These are phyloP conservation scores for Saccharomyces hybrid DNA, from an alignment of 1,139 yeast genomes.

Conservation along the genomic window DNA sequence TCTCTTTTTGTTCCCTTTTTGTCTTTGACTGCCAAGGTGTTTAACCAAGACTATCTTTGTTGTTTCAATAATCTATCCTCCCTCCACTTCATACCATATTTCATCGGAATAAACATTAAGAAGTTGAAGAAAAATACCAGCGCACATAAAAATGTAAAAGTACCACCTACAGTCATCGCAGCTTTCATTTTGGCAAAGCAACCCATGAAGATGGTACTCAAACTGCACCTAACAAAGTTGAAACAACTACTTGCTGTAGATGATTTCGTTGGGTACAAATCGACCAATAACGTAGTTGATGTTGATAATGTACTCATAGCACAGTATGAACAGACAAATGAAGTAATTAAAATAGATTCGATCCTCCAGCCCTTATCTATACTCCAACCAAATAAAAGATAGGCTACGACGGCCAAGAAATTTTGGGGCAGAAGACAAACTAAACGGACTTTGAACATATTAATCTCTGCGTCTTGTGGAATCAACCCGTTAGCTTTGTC, in stretches of 20 bases:
- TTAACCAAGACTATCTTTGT: constrained; percentile 10
- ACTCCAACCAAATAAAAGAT: constrained; percentile 66
- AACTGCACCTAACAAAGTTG: constrained; percentile 53
- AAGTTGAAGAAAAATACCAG: constrained; percentile 24
- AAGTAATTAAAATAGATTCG: constrained; percentile 49
- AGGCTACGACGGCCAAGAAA: constrained; percentile 34
- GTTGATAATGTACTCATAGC: constrained; percentile 46
- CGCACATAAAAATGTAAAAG: constrained; percentile 49
- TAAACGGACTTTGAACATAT: constrained; percentile 45
- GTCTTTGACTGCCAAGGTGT: background rate
- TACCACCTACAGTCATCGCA: constrained; percentile 53
- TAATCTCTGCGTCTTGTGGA: constrained; percentile 31
- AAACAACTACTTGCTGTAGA: constrained; percentile 57
- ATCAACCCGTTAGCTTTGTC: constrained; percentile 22
- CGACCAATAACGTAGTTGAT: constrained; percentile 52
- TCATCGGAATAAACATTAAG: constrained; percentile 27
- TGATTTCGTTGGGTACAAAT: constrained; percentile 50
- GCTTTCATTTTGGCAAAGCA: constrained; percentile 50
- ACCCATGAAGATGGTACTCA: constrained; percentile 58
- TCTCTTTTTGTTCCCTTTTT: background rate
- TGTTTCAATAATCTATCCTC: constrained; percentile 18
- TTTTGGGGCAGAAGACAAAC: constrained; percentile 35
- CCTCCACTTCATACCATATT: constrained; percentile 30
- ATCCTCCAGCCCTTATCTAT: constrained; percentile 43
- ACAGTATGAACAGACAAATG: constrained; percentile 48